These are phyloP conservation scores for Globisporangium radiosum DNA, from an alignment of 352 stramenopile species.

Conservation along the genomic window DNA sequence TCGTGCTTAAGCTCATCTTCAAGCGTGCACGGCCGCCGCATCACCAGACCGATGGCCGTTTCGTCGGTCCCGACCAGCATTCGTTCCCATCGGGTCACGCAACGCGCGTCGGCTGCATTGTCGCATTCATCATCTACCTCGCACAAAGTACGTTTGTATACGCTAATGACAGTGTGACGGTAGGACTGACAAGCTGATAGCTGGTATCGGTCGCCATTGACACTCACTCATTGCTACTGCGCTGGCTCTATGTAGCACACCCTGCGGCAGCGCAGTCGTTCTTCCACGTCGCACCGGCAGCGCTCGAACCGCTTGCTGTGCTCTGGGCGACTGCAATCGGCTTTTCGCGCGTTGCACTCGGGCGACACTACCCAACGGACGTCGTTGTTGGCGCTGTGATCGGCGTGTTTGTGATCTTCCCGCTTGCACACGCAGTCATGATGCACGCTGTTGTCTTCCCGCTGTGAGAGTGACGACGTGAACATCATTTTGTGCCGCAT, in stretches of 20 bases:
- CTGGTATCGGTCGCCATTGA: not conserved
- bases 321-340: slow-evolving; percentile 66
- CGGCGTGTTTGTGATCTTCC: slow-evolving; percentile 53
- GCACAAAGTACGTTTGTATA: slow-evolving; percentile 24
- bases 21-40: slow-evolving; percentile 68
- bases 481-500: too few relatives aligned
- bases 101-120: slow-evolving; percentile 66
- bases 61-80: slow-evolving; percentile 78
- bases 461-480: too few relatives aligned
- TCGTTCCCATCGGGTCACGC: slow-evolving; percentile 83
- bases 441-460: slow-evolving; percentile 7
- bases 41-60: slow-evolving; percentile 62
- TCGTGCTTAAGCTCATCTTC: slow-evolving; percentile 71
- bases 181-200: not conserved
- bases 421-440: slow-evolving; percentile 34
- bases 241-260: slow-evolving; percentile 14
- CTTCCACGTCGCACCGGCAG: slow-evolving; percentile 36
- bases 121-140: slow-evolving; percentile 57
- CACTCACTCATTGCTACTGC: not conserved
- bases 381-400: slow-evolving; percentile 58
- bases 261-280: slow-evolving; percentile 39
- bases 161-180: too few relatives aligned
- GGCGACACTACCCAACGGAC: slow-evolving; percentile 79
- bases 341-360: slow-evolving; percentile 75
- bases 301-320: slow-evolving; percentile 33